Percentiles rank a stretch among this genome's conserved stretches.
These are phyloP conservation scores for Hordeum vulgare DNA, from an alignment of 176 grass and related monocot species.

Conservation along the genomic window MorexV3_pseudomolecules_assembly NC_058521.1:303619900-303620399, in stretches of 20 bases:
- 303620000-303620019: background rate
- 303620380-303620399: background rate
- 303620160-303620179: conserved; percentile 42
- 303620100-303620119: conserved; percentile 42
- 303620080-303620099: conserved; percentile 29
- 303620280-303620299: conserved; percentile 57
- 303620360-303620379: conserved; percentile 60
- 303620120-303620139: conserved; percentile 47
- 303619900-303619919: background rate
- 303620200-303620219: background rate
- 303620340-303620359: conserved; percentile 59
- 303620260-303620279: conserved; percentile 65
- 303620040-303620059: background rate
- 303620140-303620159: conserved; percentile 36
- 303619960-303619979: conserved; percentile 47
- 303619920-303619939: conserved; percentile 7
- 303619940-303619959: background rate
- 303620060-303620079: conserved; percentile 39
- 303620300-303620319: conserved; percentile 44
- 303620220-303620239: conserved; percentile 1
- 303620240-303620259: conserved; percentile 58
- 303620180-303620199: background rate
- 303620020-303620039: background rate
- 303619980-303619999: conserved; percentile 67
- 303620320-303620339: conserved; percentile 31